phyloP scores from a whole-genome alignment of 306 rosid species.

The Cicer chorassanicum region DNA sequence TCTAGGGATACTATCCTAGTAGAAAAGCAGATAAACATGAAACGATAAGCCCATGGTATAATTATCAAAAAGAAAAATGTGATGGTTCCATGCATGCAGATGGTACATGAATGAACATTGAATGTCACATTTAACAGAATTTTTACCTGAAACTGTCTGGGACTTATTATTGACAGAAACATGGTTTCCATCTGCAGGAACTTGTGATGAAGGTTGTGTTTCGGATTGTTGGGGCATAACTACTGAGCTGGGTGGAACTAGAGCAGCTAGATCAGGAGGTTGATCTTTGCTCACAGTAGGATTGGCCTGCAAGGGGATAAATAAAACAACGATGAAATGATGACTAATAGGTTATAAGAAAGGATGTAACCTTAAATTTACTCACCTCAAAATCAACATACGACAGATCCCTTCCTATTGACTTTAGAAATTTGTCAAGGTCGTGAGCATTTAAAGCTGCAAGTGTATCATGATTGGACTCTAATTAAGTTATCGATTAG shows the following conservation, averaged over 20 bases:
- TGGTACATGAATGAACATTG: slow-evolving; percentile 14
- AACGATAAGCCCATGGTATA: neutral
- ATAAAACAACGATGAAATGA: slow-evolving; percentile 13
- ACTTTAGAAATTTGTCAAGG: slow-evolving; percentile 80
- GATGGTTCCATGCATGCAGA: neutral
- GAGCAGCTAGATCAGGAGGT: slow-evolving; percentile 92
- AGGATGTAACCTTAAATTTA: slow-evolving; percentile 31
- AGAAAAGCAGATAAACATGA: slow-evolving; percentile 1
- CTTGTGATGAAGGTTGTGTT: slow-evolving; percentile 57
- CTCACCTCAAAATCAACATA: slow-evolving; percentile 96
- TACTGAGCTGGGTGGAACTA: slow-evolving; percentile 66
- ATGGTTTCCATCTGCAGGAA: slow-evolving; percentile 42
- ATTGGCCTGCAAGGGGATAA: slow-evolving; percentile 66
- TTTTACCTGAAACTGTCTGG: slow-evolving; percentile 56
- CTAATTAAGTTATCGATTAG: slow-evolving; percentile 17
- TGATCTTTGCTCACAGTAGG: slow-evolving; percentile 89
- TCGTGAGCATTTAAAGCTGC: slow-evolving; percentile 68
- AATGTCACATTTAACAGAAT: slow-evolving; percentile 19
- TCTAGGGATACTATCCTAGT: too few species aligned
- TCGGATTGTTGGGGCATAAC: slow-evolving; percentile 58
- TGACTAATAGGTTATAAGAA: neutral
- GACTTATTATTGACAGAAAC: slow-evolving; percentile 50
- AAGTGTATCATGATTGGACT: slow-evolving; percentile 29
- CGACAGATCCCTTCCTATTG: slow-evolving; percentile 76
- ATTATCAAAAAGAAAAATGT: neutral